These are phyloP conservation scores for Ophioceras dolichostomum DNA, from an alignment of 2,329 filamentous ascomycete genomes.

Conservation along the genomic window DNA sequence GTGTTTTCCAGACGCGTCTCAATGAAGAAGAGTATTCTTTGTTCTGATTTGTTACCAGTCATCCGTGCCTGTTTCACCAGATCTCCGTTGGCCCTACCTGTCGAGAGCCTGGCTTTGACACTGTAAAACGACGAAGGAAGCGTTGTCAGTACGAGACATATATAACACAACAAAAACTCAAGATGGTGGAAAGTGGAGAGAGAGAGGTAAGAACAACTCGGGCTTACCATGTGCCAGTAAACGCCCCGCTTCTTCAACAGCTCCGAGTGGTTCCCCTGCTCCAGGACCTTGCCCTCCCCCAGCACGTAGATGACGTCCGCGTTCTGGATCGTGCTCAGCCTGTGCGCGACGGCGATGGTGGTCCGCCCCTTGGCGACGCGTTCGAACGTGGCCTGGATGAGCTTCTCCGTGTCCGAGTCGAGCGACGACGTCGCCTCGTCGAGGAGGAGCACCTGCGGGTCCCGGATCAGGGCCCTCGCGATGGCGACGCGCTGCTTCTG, in stretches of 20 bases:
- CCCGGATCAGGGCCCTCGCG: constrained; percentile 38
- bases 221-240: constrained; percentile 46
- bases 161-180: no score
- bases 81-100: no score
- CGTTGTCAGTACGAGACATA: no score
- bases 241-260: constrained; percentile 37
- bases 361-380: constrained; percentile 44
- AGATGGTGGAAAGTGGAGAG: neutral
- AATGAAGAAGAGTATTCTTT: no score
- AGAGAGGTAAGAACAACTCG: constrained; percentile 1
- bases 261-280: constrained; percentile 39
- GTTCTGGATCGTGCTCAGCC: constrained; percentile 27
- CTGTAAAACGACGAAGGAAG: no score
- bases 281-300: constrained; percentile 47
- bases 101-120: constrained; percentile 49
- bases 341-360: constrained; percentile 65
- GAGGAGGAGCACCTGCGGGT: constrained; percentile 39
- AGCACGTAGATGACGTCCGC: constrained; percentile 55
- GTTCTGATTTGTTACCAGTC: no score
- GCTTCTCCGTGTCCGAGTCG: constrained; percentile 46
- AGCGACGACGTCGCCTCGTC: constrained; percentile 48
- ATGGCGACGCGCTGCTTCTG: constrained; percentile 45
- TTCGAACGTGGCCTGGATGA: constrained; percentile 57
- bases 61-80: no score
- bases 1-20: no score